Evolutionary conservation across 768 basidiomycete species (phyloP), one percentile per base, ranked within the genome.

Genomic region (Arthromyces matolae): DNA sequence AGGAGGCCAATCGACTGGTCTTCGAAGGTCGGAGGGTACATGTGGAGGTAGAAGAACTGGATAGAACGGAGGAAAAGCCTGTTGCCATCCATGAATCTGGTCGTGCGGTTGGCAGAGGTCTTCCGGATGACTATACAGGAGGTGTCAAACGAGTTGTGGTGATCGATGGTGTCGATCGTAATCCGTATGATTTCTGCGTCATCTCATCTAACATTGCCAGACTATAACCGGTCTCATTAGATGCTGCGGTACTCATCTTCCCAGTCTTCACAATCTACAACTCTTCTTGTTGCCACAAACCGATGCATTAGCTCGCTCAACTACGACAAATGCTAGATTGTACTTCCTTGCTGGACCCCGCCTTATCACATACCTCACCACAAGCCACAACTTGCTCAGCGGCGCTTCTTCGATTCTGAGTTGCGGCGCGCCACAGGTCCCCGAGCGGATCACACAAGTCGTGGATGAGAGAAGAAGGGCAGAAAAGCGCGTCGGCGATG

Each of bases 311-410:
- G 71, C 84, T 31, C 77, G 84, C 8, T 76, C 83, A 7, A 70
- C 71, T 13, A 75, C 80, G 2, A 77, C 80, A 0, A 83, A 84
- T 47, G 81, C 80, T 19, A 82, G 90, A 20, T 75, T 94, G 4
- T 89, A 83, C 68, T 93, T 96, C 70, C 74, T 87, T 41, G 70
- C 83, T n/a, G 93, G 92, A 4, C 84, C 86, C 13, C 83, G 92
- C 19, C 75, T 91, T 5, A 77, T 86, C 35, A 59, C 71, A 2
- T 75, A 88, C 58, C 70, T 93, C 44, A 70, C 77, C 2, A 71
- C 77, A 2, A 71, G 80, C 0, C 85, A 89, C 55, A 62, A 66
- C 9, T 60, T 76, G 4, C 72, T 93, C 27, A 71, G 80, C 2
- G 63, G 62, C 36, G 74, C 84, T 0, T 75, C 89, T 0, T 67